These are phyloP conservation scores for Cicer yamashitae DNA, from an alignment of 306 rosid species.

Conservation along the genomic window DNA sequence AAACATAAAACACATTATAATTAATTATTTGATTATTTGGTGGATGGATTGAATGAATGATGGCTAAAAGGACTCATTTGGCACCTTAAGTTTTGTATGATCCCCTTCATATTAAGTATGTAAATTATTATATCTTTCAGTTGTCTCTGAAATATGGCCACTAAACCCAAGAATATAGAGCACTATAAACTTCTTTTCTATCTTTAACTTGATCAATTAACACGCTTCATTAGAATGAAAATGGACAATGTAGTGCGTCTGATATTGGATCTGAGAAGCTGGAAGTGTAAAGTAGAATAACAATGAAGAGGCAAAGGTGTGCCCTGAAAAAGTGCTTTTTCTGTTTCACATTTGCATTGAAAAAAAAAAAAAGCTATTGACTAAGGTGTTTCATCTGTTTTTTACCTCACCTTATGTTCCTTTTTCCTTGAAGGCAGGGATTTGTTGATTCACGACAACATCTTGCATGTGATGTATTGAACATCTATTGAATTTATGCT, in stretches of 20 bases:
- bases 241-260: constrained; percentile 47
- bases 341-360: constrained; percentile 38
- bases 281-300: constrained; percentile 47
- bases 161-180: constrained; percentile 35
- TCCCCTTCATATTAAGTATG: neutral
- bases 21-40: no score
- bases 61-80: no score
- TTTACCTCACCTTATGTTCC: constrained; percentile 35
- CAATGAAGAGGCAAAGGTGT: constrained; percentile 41
- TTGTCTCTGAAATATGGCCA: constrained; percentile 27
- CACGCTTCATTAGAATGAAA: constrained; percentile 47
- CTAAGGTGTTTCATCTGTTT: constrained; percentile 28
- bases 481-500: constrained; percentile 51
- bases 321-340: constrained; percentile 37
- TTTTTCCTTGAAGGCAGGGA: constrained; percentile 63
- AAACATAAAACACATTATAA: no score
- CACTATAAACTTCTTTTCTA: constrained; percentile 34
- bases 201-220: constrained; percentile 44
- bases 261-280: constrained; percentile 45
- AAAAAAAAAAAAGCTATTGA: constrained; percentile 35
- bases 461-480: constrained; percentile 38
- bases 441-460: constrained; percentile 50
- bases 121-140: constrained; percentile 8
- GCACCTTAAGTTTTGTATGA: neutral
- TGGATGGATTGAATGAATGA: no score